Base-by-base conservation (phyloP, 139 green algal species). In the Monoraphidium neglectum region DNA sequence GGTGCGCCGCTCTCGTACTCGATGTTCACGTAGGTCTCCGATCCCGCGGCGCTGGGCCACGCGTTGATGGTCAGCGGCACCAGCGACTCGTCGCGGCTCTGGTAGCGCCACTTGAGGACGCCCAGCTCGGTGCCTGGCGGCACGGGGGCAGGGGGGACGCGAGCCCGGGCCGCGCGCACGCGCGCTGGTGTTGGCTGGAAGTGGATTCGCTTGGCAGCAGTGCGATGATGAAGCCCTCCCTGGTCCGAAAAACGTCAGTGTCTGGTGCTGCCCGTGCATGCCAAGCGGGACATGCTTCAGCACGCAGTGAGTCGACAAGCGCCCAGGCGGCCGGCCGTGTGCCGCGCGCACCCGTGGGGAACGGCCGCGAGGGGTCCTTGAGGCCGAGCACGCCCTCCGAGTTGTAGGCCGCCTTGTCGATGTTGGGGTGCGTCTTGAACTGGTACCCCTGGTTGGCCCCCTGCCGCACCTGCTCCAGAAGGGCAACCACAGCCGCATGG, bases 351-450 rank as follows among this genome's bases (percentile, higher is more conserved):
- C 72, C 95, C 23, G 88, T 91, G 56, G 97, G 97, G 87, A 99
- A 99, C 23, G 96, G 95, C 5, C 92, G 86, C 35, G 87, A 87
- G 3, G 95, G 88, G 83, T 99, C 95, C 78, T 98, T 98, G 36
- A 99, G 89, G 1, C 87, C 90, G 56, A 99, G 86, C 21, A 94
- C 70, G 74, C 82, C 89, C n/a, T 93, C 67, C 2, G 40, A 76
- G 59, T 59, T 82, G 87, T 98, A 97, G 37, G 91, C 72, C 26
- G 78, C 83, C 86, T 99, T 99, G 92, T 99, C 96, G 80, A 99
- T 99, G 86, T 99, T 99, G 69, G 97, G 97, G 79, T 99, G 97
- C 62, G 97, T 99, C 90, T 99, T 99, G 93, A 99, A 99, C 82
- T 98, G 93, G 87, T 97, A 98, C 16, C 87, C 92, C n/a, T 83